Evolutionary conservation across 441 rosid species (phyloP), one percentile per base, ranked within the genome.

Genomic region (Aquilaria agallochum): DNA sequence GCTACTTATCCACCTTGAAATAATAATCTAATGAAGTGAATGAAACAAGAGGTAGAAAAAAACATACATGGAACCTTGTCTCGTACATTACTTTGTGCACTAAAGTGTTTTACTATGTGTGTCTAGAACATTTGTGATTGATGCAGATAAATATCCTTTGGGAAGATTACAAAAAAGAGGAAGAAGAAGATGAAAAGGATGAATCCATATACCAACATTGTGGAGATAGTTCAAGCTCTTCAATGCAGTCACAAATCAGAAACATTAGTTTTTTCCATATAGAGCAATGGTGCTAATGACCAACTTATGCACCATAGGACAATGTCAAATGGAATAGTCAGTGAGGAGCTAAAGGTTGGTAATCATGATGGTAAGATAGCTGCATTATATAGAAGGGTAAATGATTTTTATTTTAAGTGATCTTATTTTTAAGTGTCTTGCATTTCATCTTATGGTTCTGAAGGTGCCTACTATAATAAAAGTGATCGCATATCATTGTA

Each of bases 381-480:
- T 63, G 62, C 62, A 4, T 58, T 65, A n/a, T 83, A 86, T 36
- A 83, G 72, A 73, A 82, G 77, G 77, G 92, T 76, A 63, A 53
- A 62, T 54, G n/a, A 27, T 44, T 44, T 13, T 55, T 32, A 54
- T 46, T 55, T 51, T 10, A 55, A 53, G 27, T 33, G 15, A 47
- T 30, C 4, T 13, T 44, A 2, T 33, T 40, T 20, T 20, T 20
- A 20, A 1, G 20, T 20, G 20, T 48, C 51, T 48, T 7, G 51
- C 11, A 11, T 48, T 20, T 20, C 20, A 20, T 20, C 20, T 20
- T 20, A 20, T 20, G 20, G 20, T 20, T 20, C 20, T 20, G 1
- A 20, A 20, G 20, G 20, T 20, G 20, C 20, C 20, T 20, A 20
- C 20, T 20, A 1, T 20, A 20, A 20, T 20, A 20, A 20, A 20